These are phyloP conservation scores for Avena eriantha DNA, from an alignment of 176 grass and related monocot species.

Conservation along the genomic window DNA sequence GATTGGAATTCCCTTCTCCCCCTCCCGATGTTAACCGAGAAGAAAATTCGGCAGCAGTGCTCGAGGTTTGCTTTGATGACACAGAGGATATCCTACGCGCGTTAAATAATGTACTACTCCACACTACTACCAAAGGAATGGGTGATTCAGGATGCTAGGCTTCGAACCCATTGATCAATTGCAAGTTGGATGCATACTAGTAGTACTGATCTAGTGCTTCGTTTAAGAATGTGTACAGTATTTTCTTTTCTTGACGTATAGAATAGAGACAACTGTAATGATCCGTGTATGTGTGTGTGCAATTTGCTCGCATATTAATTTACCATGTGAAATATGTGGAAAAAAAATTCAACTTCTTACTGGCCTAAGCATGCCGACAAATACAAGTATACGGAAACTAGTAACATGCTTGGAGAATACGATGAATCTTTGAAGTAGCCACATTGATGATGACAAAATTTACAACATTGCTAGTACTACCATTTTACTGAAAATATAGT, in stretches of 20 bases:
- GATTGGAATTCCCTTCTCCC: background rate
- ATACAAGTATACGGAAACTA: too few relatives aligned
- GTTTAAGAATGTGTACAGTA: background rate
- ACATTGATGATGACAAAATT: too few relatives aligned
- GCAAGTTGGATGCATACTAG: background rate
- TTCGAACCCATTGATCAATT: background rate
- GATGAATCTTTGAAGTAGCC: too few relatives aligned
- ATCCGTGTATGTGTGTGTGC: too few relatives aligned
- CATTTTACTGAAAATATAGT: too few relatives aligned
- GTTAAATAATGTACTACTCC: background rate
- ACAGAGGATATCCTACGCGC: background rate
- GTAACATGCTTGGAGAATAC: too few relatives aligned
- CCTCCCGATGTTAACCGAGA: constrained; percentile 1
- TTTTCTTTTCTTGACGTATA: background rate
- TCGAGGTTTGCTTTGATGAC: background rate
- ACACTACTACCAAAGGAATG: background rate
- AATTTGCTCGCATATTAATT: too few relatives aligned
- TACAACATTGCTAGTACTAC: too few relatives aligned
- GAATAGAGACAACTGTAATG: background rate
- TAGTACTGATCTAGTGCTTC: background rate
- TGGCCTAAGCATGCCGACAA: too few relatives aligned
- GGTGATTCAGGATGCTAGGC: constrained; percentile 1
- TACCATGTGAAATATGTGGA: too few relatives aligned
- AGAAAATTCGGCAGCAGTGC: background rate
- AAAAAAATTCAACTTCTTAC: too few relatives aligned